phyloP scores from a whole-genome alignment of 2,329 filamentous ascomycete species.

The Ceratocystis lukuohia region DNA sequence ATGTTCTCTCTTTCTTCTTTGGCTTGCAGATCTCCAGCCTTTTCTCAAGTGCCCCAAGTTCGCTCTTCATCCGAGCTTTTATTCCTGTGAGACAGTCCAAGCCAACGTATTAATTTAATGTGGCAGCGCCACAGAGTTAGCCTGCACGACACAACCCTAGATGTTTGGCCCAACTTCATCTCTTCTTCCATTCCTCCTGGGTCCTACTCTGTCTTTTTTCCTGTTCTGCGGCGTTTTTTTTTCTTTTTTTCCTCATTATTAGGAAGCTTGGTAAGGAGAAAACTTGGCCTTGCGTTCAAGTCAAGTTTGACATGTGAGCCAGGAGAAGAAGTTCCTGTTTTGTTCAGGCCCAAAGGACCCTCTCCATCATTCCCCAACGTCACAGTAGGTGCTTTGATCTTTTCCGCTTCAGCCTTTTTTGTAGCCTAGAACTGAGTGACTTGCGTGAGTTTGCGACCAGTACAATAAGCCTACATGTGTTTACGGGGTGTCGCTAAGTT shows the following conservation, averaged over 20 bases:
- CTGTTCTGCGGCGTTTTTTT: too few species aligned
- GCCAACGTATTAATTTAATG: neutral
- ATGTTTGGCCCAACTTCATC: neutral
- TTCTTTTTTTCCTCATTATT: too few species aligned
- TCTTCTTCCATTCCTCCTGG: neutral
- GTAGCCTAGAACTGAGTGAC: neutral
- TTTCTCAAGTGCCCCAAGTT: neutral
- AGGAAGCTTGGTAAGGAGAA: too few species aligned
- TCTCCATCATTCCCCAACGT: neutral
- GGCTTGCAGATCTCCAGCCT: neutral
- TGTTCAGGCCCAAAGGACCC: neutral
- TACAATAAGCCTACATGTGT: neutral
- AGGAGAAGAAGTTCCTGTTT: neutral
- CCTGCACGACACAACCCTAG: neutral
- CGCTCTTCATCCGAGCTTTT: neutral
- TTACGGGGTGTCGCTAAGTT: neutral
- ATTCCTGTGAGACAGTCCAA: neutral
- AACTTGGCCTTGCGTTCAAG: neutral
- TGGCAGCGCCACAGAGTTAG: conserved; percentile 7
- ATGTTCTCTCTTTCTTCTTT: neutral
- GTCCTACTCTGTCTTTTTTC: neutral
- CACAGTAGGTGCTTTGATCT: conserved; percentile 1
- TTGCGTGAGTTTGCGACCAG: neutral
- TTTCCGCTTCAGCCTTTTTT: neutral
- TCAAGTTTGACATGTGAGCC: neutral